Base-by-base conservation (phyloP, 139 green algal species). In the Micractinium sp. region DNA sequence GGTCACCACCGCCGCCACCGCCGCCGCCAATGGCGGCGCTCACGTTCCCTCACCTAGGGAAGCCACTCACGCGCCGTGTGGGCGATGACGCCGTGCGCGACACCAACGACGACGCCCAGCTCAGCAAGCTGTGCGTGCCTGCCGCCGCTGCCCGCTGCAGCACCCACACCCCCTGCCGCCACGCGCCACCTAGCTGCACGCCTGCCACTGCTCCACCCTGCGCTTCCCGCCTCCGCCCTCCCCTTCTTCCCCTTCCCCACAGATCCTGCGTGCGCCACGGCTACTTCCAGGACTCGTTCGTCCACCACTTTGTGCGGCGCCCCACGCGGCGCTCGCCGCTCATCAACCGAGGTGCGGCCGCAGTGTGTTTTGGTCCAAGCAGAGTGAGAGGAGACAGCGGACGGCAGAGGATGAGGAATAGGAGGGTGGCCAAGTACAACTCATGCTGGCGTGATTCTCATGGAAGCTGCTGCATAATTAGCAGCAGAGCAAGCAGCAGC, bases 71-170 rank as follows among this genome's bases (percentile, higher is more conserved):
- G 71, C 71, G 71, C 76, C 35, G 76, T 23, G 35, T 81, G 76
- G 77, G 77, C 36, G 82, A 87, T 31, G 63, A 87, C 14, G 82
- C n/a, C 13, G 96, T 98, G 33, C 93, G 95, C 25, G 91, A 89
- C 53, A 99, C 96, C 60, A 99, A 99, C 39, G 96, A 98, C 61
- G 96, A 99, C 88, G 96, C 96, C 2, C 95, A 98, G 81, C 82
- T 97, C 33, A 97, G 94, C 88, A 98, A 98, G 82, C 83, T 97
- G 96, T 98, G 81, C 91, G 77, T 36, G 77, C 39, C 23, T 5
- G 20, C 25, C 39, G 77, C 25, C 25, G 35, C 60, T 41, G 80
- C 80, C 80, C 12, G 1, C 78, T 19, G 31, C n/a, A 23, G 31
- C 25, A 20, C 29, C 25, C 16, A 23, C 61, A 5, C 20, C 20